These are phyloP conservation scores for Penicillium sp. DNA, from an alignment of 2,329 filamentous ascomycete species.

Conservation along the genomic window DNA sequence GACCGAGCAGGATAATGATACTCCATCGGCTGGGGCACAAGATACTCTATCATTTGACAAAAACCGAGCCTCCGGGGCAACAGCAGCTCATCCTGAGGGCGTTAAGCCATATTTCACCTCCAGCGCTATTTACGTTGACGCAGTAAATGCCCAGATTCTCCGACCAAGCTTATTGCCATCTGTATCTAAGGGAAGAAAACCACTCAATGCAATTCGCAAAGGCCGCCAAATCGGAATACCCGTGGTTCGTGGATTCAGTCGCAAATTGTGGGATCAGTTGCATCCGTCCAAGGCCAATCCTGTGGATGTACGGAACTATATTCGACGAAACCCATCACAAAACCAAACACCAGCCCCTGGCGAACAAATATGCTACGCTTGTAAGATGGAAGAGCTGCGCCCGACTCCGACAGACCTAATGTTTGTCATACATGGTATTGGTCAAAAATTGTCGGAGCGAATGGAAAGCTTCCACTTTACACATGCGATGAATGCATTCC, in stretches of 20 bases:
- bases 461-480: constrained; percentile 98
- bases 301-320: constrained; percentile 44
- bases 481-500: constrained; percentile 88
- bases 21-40: constrained; percentile 19
- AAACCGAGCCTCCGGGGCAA: constrained; percentile 44
- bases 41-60: constrained; percentile 27
- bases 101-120: constrained; percentile 68
- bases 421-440: constrained; percentile 91
- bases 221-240: constrained; percentile 79
- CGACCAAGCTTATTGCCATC: constrained; percentile 85
- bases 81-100: constrained; percentile 44
- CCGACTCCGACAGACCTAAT: constrained; percentile 82
- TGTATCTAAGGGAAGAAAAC: constrained; percentile 76
- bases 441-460: constrained; percentile 90
- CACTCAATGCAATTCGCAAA: constrained; percentile 80
- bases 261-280: constrained; percentile 70
- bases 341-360: constrained; percentile 25
- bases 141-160: constrained; percentile 74
- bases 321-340: constrained; percentile 39
- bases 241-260: constrained; percentile 87
- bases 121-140: constrained; percentile 84
- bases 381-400: constrained; percentile 62
- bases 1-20: constrained; percentile 32
- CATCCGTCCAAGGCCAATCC: constrained; percentile 56
- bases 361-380: constrained; percentile 51